Evolutionary conservation across 805 yeast species (phyloP).

Genomic region (Millerago galiae): DNA sequence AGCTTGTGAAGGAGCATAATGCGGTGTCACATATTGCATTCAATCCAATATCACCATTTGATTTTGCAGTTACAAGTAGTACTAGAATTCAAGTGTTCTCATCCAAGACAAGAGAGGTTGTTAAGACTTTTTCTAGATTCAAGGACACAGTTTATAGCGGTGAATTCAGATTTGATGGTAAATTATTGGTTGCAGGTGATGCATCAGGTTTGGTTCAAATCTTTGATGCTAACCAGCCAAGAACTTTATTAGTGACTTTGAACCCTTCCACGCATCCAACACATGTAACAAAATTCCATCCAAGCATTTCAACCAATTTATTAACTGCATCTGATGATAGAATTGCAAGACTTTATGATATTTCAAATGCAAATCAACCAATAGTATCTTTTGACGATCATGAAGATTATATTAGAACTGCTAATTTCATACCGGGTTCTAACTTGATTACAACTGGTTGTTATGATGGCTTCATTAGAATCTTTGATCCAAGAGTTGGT

Average conservation of each 20-base stretch:
- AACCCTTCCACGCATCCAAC: conserved; percentile 84
- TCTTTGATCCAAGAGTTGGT: conserved; percentile 72
- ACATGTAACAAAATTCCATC: conserved; percentile 90
- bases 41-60: conserved; percentile 80
- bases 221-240: conserved; percentile 75
- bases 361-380: conserved; percentile 72
- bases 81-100: conserved; percentile 90
- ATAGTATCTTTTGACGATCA: conserved; percentile 64
- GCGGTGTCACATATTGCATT: conserved; percentile 85
- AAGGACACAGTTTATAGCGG: conserved; percentile 91
- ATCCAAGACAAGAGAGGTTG: conserved; percentile 88
- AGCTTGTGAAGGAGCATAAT: conserved; percentile 87
- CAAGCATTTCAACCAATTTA: conserved; percentile 63
- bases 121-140: conserved; percentile 79
- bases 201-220: conserved; percentile 90
- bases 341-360: conserved; percentile 80
- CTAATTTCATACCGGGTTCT: conserved; percentile 71
- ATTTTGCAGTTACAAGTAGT: conserved; percentile 88
- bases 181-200: conserved; percentile 88
- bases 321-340: conserved; percentile 91
- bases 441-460: conserved; percentile 88
- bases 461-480: conserved; percentile 80
- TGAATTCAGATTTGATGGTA: conserved; percentile 87
- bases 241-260: conserved; percentile 72
- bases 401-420: conserved; percentile 82